Conservation (phyloP, 768 basidiomycete species). For the Kockovaella imperatae region DNA sequence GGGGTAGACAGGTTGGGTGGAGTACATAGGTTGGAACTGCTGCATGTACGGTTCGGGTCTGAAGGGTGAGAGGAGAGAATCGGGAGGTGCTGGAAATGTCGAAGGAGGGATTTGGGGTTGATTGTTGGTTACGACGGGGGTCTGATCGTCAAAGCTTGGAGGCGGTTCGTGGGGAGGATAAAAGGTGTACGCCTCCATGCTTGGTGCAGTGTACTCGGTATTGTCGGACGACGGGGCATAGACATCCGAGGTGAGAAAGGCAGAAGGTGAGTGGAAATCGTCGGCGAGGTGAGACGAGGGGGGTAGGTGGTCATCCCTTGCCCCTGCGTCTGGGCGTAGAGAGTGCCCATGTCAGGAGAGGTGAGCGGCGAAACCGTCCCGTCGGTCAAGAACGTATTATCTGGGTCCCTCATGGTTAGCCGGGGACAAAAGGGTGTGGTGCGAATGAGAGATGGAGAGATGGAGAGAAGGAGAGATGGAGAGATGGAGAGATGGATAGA, state of each 20-base stretch:
- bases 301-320: too few relatives aligned
- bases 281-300: not conserved
- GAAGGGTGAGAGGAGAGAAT: slow-evolving; percentile 26
- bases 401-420: too few relatives aligned
- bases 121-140: slow-evolving; percentile 20
- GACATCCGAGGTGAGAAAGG: not conserved
- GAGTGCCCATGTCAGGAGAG: too few relatives aligned
- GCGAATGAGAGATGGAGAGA: too few relatives aligned
- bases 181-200: not conserved
- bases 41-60: slow-evolving; percentile 3
- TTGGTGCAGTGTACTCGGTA: not conserved
- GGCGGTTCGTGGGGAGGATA: too few relatives aligned
- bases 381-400: too few relatives aligned
- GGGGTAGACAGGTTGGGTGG: slow-evolving; percentile 1
- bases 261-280: not conserved
- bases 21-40: not conserved
- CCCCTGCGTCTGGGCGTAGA: too few relatives aligned
- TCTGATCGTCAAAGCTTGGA: slow-evolving; percentile 29
- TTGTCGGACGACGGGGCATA: not conserved
- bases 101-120: slow-evolving; percentile 17
- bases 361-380: too few relatives aligned
- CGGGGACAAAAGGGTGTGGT: too few relatives aligned
- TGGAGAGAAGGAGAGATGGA: too few relatives aligned
- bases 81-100: slow-evolving; percentile 16
- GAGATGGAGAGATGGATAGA: too few relatives aligned